phyloP scores from a whole-genome alignment of 148 eudicot species.

The Rhododendron ovatum region DNA sequence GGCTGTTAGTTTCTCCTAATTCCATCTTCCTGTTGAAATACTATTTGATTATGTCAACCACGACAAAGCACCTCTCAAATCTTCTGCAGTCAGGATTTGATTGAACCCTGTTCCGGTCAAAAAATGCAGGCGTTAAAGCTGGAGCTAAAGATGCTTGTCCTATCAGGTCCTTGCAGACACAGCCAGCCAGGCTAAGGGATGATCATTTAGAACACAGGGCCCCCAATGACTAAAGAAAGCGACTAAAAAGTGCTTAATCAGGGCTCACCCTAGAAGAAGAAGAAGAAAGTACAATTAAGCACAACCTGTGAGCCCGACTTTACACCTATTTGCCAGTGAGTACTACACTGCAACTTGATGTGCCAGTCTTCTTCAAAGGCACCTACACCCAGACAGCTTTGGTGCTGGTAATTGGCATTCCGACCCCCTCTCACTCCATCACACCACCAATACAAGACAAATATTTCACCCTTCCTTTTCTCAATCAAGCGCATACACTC shows the following conservation, averaged over 20 bases:
- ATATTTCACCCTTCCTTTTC: background rate
- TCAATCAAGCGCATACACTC: background rate
- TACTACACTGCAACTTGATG: background rate
- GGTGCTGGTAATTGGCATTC: background rate
- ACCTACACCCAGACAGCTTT: background rate
- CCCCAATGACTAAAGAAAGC: background rate
- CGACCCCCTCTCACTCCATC: background rate
- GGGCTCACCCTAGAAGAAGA: background rate
- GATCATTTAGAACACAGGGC: background rate
- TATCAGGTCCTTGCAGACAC: background rate
- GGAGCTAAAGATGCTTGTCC: background rate
- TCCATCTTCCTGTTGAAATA: background rate
- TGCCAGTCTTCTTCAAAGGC: background rate
- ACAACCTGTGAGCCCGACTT: background rate
- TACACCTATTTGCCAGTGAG: background rate
- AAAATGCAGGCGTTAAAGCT: too few relatives aligned
- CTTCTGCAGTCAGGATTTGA: background rate
- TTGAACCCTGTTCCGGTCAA: background rate
- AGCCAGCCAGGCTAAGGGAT: background rate
- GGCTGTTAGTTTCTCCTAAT: background rate
- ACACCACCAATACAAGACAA: background rate
- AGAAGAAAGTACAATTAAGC: background rate
- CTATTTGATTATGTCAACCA: background rate
- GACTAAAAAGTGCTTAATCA: background rate
- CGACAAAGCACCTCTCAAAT: background rate